These are phyloP conservation scores for Saccharomycopsis fermentans DNA, from an alignment of 805 yeast species.

Conservation along the genomic window DNA sequence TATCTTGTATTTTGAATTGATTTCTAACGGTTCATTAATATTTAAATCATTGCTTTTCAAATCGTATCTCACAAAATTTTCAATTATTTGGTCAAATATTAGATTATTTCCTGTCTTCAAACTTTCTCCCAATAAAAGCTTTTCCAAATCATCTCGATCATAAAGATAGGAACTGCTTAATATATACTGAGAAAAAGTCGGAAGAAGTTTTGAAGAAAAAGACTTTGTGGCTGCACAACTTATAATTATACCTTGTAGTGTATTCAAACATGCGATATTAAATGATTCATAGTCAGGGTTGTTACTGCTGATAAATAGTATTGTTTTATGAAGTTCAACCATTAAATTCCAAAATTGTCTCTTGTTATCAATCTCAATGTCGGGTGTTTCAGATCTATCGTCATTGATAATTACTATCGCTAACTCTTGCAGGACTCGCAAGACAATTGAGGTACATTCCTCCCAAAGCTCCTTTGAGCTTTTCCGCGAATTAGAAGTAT, in stretches of 20 bases:
- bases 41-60: conserved; percentile 53
- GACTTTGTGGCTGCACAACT: conserved; percentile 28
- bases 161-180: conserved; percentile 54
- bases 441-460: conserved; percentile 35
- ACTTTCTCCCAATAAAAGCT: conserved; percentile 22
- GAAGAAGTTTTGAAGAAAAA: conserved; percentile 27
- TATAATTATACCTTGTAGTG: conserved; percentile 33
- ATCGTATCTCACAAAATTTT: conserved; percentile 30
- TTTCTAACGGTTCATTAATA: conserved; percentile 33
- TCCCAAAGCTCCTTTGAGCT: conserved; percentile 42
- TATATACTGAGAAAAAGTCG: conserved; percentile 36
- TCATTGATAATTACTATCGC: conserved; percentile 21
- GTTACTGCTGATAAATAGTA: conserved; percentile 27
- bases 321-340: conserved; percentile 31
- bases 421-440: conserved; percentile 27
- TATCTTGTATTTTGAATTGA: conserved; percentile 36
- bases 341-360: conserved; percentile 31
- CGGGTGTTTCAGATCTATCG: conserved; percentile 3
- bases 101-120: neutral
- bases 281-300: conserved; percentile 32
- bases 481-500: conserved; percentile 10
- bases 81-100: conserved; percentile 29
- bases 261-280: conserved; percentile 36
- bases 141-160: conserved; percentile 47
- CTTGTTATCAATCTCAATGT: conserved; percentile 6